Base-by-base conservation (phyloP, 2,329 filamentous ascomycete genomes). In the Didymella sp. region DNA sequence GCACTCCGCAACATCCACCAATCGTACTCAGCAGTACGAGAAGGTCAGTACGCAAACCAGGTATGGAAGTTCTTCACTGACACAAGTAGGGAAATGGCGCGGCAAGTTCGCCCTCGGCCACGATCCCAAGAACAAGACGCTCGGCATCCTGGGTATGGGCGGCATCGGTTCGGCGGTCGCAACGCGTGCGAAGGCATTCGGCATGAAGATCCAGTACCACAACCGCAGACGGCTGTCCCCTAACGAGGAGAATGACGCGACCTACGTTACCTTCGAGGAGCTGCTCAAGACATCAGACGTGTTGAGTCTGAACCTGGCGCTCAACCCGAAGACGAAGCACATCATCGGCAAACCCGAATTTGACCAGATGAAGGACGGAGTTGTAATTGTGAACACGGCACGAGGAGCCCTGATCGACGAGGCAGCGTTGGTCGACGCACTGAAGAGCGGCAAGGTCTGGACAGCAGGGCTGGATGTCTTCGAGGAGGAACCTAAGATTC, bases 121-220 rank as follows among this genome's bases (percentile, higher is more conserved):
- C 63, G 82, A 84, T 51, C 82, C 82, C 2, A 79, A 80, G 63
- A 79, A 81, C 56, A 83, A 84, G 66, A 74, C 74, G 1, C 77
- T 85, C 66, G 84, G 84, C 5, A 84, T 87, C 54, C 72, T 87
- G 1, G 85, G 84, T 11, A 85, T 86, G 82, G 85, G 85, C 24
- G 83, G 84, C 9, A 87, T 87, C 43, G 85, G 85, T 2, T 75
- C 79, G 13, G 80, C 81, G 6, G 77, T 81, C 9, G 78, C 78
- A 22, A 70, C 72, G 21, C 78, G 82, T 38, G 83, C 82, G 3
- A 78, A 78, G 27, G 80, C 80, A 0, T 85, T 86, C 60, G 84
- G 84, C 38, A 84, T 87, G 78, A 76, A 75, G 56, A 79, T 85
- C n/a, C 79, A 82, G 58, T 87, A 87, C 67, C 83, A 87, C 75